Evolutionary conservation across 139 green algal genomes (phyloP).

Genomic region (Monoraphidium neglectum): DNA sequence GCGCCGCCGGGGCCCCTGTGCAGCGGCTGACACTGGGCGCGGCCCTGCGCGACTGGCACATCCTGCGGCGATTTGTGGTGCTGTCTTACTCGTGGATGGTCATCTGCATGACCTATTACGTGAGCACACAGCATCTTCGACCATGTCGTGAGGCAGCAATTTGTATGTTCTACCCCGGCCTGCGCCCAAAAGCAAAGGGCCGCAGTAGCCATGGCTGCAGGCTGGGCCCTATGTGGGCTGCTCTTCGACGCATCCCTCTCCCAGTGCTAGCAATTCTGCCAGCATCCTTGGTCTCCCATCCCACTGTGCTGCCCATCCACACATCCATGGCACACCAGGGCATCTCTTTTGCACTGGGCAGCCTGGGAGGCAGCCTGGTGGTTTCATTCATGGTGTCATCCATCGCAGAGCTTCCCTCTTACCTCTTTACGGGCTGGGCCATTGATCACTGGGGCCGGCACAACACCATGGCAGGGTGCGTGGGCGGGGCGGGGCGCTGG

Average conservation of each 20-base stretch:
- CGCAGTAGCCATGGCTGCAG: too few relatives aligned
- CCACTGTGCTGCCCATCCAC: too few relatives aligned
- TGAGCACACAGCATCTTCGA: too few relatives aligned
- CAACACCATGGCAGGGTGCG: constrained; percentile 32
- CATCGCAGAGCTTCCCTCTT: constrained; percentile 26
- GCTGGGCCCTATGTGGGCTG: too few relatives aligned
- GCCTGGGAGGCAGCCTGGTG: constrained; percentile 11
- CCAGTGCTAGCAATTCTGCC: too few relatives aligned
- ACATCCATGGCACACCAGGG: background rate
- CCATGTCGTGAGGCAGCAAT: too few relatives aligned
- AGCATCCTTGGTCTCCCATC: too few relatives aligned
- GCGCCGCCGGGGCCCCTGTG: background rate
- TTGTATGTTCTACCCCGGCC: too few relatives aligned
- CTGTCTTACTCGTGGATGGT: constrained; percentile 41
- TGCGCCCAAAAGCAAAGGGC: too few relatives aligned
- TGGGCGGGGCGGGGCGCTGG: too few relatives aligned
- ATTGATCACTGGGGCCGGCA: constrained; percentile 28
- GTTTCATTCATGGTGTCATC: constrained; percentile 19
- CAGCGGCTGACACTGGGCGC: background rate
- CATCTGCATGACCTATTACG: constrained; percentile 23
- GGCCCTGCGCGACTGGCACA: constrained; percentile 33
- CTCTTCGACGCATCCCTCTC: too few relatives aligned
- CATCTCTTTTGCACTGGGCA: constrained; percentile 26
- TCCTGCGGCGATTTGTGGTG: constrained; percentile 45
- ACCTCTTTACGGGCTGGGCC: constrained; percentile 17